Evolutionary conservation across 352 stramenopile species (phyloP).

Genomic region (Pythium dissimile): DNA sequence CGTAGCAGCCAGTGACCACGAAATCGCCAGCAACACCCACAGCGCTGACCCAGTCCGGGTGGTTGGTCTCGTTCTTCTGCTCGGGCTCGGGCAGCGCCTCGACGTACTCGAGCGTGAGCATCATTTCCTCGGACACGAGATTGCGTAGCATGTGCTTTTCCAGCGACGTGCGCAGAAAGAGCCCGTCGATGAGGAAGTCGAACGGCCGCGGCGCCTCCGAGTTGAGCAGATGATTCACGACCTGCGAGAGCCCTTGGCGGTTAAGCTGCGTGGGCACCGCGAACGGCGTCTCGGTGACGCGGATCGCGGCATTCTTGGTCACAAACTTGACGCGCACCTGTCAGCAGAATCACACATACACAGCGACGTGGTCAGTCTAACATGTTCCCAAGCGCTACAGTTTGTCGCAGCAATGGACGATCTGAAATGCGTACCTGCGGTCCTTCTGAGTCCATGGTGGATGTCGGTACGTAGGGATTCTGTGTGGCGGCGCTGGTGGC

Average conservation of each 20-base stretch:
- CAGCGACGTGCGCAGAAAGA: conserved; percentile 74
- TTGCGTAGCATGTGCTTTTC: conserved; percentile 73
- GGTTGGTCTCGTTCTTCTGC: conserved; percentile 54
- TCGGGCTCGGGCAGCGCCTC: conserved; percentile 74
- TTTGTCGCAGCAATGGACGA: too few relatives aligned
- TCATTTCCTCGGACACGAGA: conserved; percentile 68
- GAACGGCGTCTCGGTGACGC: conserved; percentile 88
- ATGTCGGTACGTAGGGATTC: background rate
- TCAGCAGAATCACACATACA: too few relatives aligned
- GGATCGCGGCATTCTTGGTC: conserved; percentile 83
- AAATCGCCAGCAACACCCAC: conserved; percentile 41
- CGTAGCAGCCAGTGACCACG: conserved; percentile 86
- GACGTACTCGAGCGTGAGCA: conserved; percentile 88
- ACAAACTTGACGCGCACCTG: conserved; percentile 88
- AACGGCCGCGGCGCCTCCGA: conserved; percentile 61
- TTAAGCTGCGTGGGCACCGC: conserved; percentile 77
- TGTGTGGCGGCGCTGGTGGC: background rate
- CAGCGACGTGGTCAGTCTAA: too few relatives aligned
- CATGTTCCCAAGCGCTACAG: too few relatives aligned
- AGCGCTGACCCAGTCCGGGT: conserved; percentile 88
- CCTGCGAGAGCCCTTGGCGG: conserved; percentile 81
- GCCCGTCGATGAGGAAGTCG: conserved; percentile 80
- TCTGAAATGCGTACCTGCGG: conserved; percentile 27
- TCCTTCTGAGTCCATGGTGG: conserved; percentile 36
- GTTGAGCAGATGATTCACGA: conserved; percentile 88